phyloP scores from a whole-genome alignment of 257 asterid species.

The Prunella vulgaris region DNA sequence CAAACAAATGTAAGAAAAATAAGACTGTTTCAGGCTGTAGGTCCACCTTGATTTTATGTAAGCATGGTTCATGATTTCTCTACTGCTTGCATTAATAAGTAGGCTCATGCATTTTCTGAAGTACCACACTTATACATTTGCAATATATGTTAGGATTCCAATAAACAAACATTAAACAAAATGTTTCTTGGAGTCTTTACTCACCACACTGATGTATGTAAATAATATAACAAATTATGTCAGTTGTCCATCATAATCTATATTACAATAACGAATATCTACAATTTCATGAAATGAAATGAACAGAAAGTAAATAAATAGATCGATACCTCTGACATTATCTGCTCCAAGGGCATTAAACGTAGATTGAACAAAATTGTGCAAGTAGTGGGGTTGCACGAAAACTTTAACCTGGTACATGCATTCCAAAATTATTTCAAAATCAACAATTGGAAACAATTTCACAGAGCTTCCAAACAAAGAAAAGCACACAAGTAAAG shows the following conservation, averaged over 20 bases:
- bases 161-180: background rate
- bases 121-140: background rate
- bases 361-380: conserved; percentile 86
- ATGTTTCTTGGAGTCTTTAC: background rate
- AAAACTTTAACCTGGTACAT: conserved; percentile 86
- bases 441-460: conserved; percentile 10
- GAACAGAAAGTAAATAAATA: conserved; percentile 4
- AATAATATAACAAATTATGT: background rate
- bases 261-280: background rate
- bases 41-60: background rate
- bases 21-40: background rate
- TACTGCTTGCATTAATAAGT: background rate
- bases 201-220: background rate
- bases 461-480: background rate
- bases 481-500: background rate
- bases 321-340: conserved; percentile 60
- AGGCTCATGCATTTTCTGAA: background rate
- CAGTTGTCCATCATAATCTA: conserved; percentile 2
- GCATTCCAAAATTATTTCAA: conserved; percentile 24
- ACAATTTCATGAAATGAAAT: conserved; percentile 3
- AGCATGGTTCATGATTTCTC: background rate
- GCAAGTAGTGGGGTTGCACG: conserved; percentile 77
- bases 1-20: background rate
- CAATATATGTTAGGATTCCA: background rate
- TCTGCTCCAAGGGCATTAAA: conserved; percentile 87